Conservation (phyloP, 2,329 filamentous ascomycete genomes). For the Ophiocordyceps polyrhachis-furcata region DNA sequence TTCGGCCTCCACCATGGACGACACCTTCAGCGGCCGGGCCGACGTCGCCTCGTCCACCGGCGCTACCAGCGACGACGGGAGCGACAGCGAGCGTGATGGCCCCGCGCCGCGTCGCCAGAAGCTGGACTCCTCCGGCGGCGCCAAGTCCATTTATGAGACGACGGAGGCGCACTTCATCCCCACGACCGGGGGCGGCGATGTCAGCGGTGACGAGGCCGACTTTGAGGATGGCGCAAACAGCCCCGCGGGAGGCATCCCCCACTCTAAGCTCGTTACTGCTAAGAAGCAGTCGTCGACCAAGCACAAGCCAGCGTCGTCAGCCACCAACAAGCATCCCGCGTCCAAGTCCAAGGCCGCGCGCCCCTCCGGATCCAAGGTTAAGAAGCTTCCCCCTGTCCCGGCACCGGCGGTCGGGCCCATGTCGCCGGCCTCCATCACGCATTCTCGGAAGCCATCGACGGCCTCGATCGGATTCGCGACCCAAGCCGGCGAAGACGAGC, state of each 20-base stretch:
- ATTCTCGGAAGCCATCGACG: conserved; percentile 59
- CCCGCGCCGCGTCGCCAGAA: conserved; percentile 41
- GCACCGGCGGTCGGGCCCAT: conserved; percentile 22
- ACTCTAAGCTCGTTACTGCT: conserved; percentile 17
- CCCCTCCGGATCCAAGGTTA: conserved; percentile 23
- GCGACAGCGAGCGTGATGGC: conserved; percentile 43
- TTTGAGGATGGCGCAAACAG: conserved; percentile 15
- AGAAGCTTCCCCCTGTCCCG: conserved; percentile 24
- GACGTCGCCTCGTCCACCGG: conserved; percentile 72
- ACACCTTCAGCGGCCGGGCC: conserved; percentile 78
- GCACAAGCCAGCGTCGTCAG: conserved; percentile 16
- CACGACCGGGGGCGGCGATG: conserved; percentile 27
- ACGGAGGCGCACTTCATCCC: conserved; percentile 33
- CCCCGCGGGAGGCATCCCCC: conserved; percentile 14
- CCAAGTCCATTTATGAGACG: conserved; percentile 29
- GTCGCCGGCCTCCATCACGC: conserved; percentile 47
- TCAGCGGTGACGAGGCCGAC: conserved; percentile 16
- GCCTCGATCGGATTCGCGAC: conserved; percentile 33
- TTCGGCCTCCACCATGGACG: conserved; percentile 81
- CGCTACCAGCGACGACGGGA: conserved; percentile 62
- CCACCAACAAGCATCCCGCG: conserved; percentile 13
- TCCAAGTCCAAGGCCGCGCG: conserved; percentile 23
- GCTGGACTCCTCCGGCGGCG: conserved; percentile 23
- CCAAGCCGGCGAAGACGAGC: conserved; percentile 57
- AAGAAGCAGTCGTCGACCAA: conserved; percentile 21